These are phyloP conservation scores for Phoma sp. DNA, from an alignment of 2,329 filamentous ascomycete species.

Conservation along the genomic window DNA sequence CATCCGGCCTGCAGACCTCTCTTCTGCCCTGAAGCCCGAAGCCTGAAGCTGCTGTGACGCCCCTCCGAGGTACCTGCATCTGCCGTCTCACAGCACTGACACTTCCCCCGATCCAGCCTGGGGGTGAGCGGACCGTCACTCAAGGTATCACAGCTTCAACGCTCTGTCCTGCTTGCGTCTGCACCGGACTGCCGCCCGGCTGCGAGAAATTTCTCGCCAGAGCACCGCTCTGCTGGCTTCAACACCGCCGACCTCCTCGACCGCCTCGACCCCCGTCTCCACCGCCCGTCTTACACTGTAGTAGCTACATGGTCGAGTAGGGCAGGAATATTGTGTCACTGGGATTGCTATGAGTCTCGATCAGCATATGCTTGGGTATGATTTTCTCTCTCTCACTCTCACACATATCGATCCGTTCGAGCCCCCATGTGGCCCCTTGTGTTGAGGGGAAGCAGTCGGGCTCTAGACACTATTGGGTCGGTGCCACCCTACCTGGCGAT, in stretches of 20 bases:
- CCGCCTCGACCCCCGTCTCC: conserved; percentile 21
- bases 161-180: conserved; percentile 31
- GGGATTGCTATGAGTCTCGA: conserved; percentile 51
- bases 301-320: conserved; percentile 41
- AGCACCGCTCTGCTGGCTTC: conserved; percentile 30
- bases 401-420: conserved; percentile 18
- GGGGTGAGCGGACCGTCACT: conserved; percentile 29
- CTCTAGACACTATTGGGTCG: conserved; percentile 4
- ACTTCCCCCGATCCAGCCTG: conserved; percentile 32
- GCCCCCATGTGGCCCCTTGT: conserved; percentile 13
- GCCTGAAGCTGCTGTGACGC: conserved; percentile 31
- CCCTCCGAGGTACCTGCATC: conserved; percentile 42
- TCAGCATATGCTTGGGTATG: conserved; percentile 52
- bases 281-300: conserved; percentile 25
- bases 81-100: conserved; percentile 39
- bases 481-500: conserved; percentile 22
- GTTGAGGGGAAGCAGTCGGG: not conserved
- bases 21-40: conserved; percentile 22
- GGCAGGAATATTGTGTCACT: conserved; percentile 34
- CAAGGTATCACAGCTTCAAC: conserved; percentile 39
- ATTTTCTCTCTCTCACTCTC: conserved; percentile 15
- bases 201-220: conserved; percentile 28
- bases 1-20: conserved; percentile 26
- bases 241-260: conserved; percentile 25
- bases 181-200: conserved; percentile 26